Conservation (phyloP, 2,329 filamentous ascomycete genomes). For the Chrysosphaeria jannelii region DNA sequence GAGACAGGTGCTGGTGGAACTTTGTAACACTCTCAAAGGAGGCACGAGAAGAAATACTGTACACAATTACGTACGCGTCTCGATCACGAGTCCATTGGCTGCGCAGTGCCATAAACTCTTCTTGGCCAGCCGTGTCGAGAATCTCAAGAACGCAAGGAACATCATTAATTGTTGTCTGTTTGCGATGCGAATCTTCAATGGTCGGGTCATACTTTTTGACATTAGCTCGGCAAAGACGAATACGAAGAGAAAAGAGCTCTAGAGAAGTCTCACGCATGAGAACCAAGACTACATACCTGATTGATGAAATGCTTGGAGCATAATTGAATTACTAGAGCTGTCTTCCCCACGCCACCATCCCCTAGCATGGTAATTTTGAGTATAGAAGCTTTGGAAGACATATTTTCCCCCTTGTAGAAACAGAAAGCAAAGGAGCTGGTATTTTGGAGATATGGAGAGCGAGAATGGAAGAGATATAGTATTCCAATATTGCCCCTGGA, state of each 20-base stretch:
- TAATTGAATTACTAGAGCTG: conserved; percentile 80
- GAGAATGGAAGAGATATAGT: background rate
- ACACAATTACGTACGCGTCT: conserved; percentile 90
- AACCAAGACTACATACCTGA: conserved; percentile 21
- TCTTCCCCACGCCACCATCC: conserved; percentile 84
- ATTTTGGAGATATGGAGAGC: background rate
- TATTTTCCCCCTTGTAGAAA: conserved; percentile 46
- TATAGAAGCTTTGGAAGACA: conserved; percentile 91
- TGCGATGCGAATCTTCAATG: conserved; percentile 67
- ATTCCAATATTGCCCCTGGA: too few species aligned
- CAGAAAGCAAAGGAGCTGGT: too few species aligned
- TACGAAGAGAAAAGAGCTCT: conserved; percentile 1
- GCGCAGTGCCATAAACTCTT: conserved; percentile 87
- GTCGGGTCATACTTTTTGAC: conserved; percentile 44
- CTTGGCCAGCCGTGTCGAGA: conserved; percentile 86
- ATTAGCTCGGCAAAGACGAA: background rate
- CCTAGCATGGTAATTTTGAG: conserved; percentile 86
- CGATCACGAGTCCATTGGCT: conserved; percentile 98
- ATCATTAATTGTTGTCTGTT: conserved; percentile 75
- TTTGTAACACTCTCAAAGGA: conserved; percentile 86
- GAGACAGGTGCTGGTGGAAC: conserved; percentile 89
- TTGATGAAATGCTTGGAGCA: conserved; percentile 97
- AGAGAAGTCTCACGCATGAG: background rate
- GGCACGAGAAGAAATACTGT: conserved; percentile 90
- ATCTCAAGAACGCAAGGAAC: conserved; percentile 96